Evolutionary conservation across 1,284 basidiomycete species (phyloP), one percentile per base, ranked within the genome.

Genomic region (Golubevia pallescens): DNA sequence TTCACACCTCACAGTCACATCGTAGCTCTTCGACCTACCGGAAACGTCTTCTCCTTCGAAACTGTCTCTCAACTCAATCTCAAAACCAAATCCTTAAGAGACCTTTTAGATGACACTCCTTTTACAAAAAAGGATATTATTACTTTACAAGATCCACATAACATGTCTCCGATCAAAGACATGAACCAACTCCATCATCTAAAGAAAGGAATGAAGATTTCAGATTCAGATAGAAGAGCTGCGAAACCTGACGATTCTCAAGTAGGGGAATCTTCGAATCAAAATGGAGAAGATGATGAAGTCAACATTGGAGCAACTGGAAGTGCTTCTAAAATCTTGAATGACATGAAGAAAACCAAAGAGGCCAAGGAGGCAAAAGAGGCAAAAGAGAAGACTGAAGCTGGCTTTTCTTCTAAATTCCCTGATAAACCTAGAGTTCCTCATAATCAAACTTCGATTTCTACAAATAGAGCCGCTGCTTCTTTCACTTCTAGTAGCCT

Each of bases 21-120:
- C 16, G 81, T 84, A 0, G 78, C 78, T 1, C 59, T 85, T 4
- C 52, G 66, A n/a, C 60, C 73, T 21, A 71, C 74, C 1, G 81
- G 82, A 2, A 77, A 84, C 53, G 81, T 84, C 58, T 85, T 74
- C 59, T 54, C 78, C 3, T 69, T 67, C 56, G 82, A 85, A 53
- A 84, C 82, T 0, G 75, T 85, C 28, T 68, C 74, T 55, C 74
- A 78, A 66, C 71, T 85, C 53, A 85, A 85, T 59, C 19, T 84
- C 63, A 81, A 79, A 62, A 62, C 79, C 4, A 78, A 75, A 32
- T 63, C 66, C 28, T 60, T 74, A 74, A 70, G 67, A 21, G 82
- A 84, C 64, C 60, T 84, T 4, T 63, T 81, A n/a, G 79, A 81
- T 19, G 56, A 73, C 51, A 60, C 63, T 6, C 66, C 69, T 2